A percentile compares a stretch with the other conserved stretches of the same genome.
These are phyloP conservation scores for Candolleomyces efflorescens DNA, from an alignment of 768 basidiomycete genomes.

Conservation along the genomic window DNA sequence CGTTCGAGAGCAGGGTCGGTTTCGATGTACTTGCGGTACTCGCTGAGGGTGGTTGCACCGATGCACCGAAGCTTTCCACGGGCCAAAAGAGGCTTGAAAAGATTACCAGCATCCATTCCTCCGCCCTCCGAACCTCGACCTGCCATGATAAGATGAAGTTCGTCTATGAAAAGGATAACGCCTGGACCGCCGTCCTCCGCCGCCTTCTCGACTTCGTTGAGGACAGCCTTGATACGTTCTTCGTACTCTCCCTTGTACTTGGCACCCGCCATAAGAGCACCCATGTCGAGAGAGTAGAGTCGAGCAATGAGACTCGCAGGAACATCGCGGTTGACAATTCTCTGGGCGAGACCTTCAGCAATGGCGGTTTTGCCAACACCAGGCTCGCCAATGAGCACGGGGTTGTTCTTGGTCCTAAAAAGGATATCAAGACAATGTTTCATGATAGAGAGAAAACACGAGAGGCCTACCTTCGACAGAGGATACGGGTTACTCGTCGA, in stretches of 20 bases:
- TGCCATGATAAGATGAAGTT: conserved; percentile 92
- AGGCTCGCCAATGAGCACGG: conserved; percentile 93
- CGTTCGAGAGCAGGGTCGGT: conserved; percentile 89
- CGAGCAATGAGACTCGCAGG: conserved; percentile 69
- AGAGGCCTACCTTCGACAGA: conserved; percentile 64
- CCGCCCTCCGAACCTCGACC: conserved; percentile 78
- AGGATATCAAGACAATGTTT: conserved; percentile 14
- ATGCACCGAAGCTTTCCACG: conserved; percentile 75
- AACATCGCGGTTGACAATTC: conserved; percentile 92
- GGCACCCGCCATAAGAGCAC: conserved; percentile 90
- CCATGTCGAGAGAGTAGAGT: conserved; percentile 89
- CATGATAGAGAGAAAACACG: background rate
- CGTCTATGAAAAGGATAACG: conserved; percentile 94
- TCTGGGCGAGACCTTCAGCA: conserved; percentile 92
- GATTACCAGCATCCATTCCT: conserved; percentile 91
- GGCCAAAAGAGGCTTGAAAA: conserved; percentile 90
- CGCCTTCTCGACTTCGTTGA: conserved; percentile 91
- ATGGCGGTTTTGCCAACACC: conserved; percentile 96
- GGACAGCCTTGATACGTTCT: conserved; percentile 88
- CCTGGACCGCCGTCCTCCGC: conserved; percentile 68
- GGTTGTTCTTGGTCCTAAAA: conserved; percentile 88
- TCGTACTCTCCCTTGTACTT: conserved; percentile 96
- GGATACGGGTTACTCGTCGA: conserved; percentile 75
- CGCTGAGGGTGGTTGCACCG: conserved; percentile 88
- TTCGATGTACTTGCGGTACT: conserved; percentile 93